These are phyloP conservation scores for Achaetomium macrosporum DNA, from an alignment of 2,329 filamentous ascomycete species.

Conservation along the genomic window DNA sequence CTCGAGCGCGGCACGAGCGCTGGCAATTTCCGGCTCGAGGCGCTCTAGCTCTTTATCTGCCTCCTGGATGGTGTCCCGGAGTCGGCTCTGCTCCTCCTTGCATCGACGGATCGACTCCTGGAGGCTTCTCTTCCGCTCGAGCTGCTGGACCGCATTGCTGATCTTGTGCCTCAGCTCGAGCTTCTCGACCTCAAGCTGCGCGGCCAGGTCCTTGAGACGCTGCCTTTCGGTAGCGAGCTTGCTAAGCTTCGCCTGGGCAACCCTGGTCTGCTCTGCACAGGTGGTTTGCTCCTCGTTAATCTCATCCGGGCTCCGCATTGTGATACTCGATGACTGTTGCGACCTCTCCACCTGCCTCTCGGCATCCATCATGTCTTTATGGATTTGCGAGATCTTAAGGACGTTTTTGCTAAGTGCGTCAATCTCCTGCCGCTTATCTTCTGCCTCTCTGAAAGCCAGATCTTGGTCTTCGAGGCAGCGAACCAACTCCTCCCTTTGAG, in stretches of 20 bases:
- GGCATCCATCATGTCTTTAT: conserved; percentile 64
- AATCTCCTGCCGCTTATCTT: conserved; percentile 47
- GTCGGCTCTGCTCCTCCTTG: conserved; percentile 60
- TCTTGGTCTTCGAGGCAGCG: conserved; percentile 63
- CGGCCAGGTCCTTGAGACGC: conserved; percentile 61
- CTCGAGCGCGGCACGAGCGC: conserved; percentile 69
- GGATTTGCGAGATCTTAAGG: conserved; percentile 65
- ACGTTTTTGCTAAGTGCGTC: conserved; percentile 74
- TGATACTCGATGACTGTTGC: conserved; percentile 60
- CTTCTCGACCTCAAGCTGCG: conserved; percentile 66
- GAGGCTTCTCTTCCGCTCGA: conserved; percentile 75
- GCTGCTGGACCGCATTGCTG: conserved; percentile 61
- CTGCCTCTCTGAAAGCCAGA: conserved; percentile 55
- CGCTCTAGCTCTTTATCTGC: conserved; percentile 67
- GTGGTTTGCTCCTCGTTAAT: conserved; percentile 71
- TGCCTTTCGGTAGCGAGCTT: conserved; percentile 68
- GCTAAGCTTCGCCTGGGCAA: conserved; percentile 55
- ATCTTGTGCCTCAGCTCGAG: conserved; percentile 71
- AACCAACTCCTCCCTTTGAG: conserved; percentile 55
- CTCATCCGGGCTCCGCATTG: conserved; percentile 69
- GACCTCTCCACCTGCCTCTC: conserved; percentile 68
- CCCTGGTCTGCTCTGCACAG: conserved; percentile 61
- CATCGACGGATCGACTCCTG: conserved; percentile 66
- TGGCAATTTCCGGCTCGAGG: conserved; percentile 69
- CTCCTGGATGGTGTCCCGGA: conserved; percentile 62